Conservation (phyloP, 148 eudicot species). For the Rhododendron griersonianum region DNA sequence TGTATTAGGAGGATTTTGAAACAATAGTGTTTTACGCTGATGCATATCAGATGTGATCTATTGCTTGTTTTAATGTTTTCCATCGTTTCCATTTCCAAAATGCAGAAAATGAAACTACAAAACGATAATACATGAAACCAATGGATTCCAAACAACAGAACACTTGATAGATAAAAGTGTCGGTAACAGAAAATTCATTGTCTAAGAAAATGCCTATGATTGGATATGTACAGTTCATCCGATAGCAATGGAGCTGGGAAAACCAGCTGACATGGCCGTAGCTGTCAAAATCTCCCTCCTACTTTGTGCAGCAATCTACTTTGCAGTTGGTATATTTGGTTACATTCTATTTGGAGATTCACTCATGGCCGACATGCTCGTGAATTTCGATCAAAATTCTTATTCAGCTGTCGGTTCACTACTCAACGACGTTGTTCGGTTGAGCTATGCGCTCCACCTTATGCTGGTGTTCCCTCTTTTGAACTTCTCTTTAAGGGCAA, state of each 20-base stretch:
- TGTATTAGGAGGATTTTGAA: neutral
- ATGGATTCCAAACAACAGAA: no score
- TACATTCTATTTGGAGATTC: conserved; percentile 91
- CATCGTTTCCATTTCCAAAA: neutral
- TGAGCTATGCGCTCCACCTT: conserved; percentile 89
- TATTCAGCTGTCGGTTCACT: conserved; percentile 38
- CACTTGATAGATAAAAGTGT: neutral
- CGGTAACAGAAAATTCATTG: no score
- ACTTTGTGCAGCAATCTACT: conserved; percentile 69
- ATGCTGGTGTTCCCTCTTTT: conserved; percentile 78
- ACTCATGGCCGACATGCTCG: conserved; percentile 76
- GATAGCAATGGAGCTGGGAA: conserved; percentile 71
- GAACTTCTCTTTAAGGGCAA: conserved; percentile 71
- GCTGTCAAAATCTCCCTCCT: conserved; percentile 74
- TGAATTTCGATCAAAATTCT: conserved; percentile 70
- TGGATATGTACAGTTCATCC: conserved; percentile 66
- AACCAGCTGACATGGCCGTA: conserved; percentile 53
- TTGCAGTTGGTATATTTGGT: conserved; percentile 70
- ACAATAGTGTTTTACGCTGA: neutral
- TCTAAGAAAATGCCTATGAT: neutral
- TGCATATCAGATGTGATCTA: neutral
- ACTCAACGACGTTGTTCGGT: conserved; percentile 58
- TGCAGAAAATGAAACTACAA: neutral
- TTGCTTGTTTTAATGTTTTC: neutral
- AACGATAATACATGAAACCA: no score